Base-by-base conservation (phyloP, 2,329 filamentous ascomycete genomes). In the Rhinocladiella similis region DNA sequence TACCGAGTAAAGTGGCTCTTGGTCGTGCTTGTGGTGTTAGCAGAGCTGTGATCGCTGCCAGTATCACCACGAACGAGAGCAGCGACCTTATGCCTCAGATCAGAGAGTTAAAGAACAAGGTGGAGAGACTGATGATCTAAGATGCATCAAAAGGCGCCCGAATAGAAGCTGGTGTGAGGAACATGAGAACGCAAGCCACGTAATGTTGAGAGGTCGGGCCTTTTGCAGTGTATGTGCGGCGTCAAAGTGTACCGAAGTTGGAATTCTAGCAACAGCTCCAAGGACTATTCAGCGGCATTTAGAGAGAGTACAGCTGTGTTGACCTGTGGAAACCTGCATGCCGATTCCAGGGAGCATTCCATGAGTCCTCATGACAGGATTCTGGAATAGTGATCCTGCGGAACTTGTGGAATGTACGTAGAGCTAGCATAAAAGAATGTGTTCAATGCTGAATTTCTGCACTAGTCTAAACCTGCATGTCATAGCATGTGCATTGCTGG, bases 81-180 rank as follows among this genome's bases (percentile, higher is more conserved):
- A 89, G 84, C 69, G 92, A 97, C 75, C 81, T 97, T 57, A 89
- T 87, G 75, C 83, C 84, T 70, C 91, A 95, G 81, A 97, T 97
- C 75, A 83, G 89, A 68, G 82, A 86, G 63, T 82, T 97, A 70
- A 95, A 92, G 81, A 90, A 95, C 77, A 95, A 96, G 86, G 90
- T 97, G 56, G 93, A 97, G 83, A 85, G 92, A 68, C 83, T 97
- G 66, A 91, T 93, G 80, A 96, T 97, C 78, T 97, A 47, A 58
- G 14, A 12, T 14, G 51, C 29, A 16, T 41, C 18, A 10, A 16
- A 12, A 16, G 38, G 18, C 38, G 38, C 14, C 3, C 10, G 14
- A 38, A 16, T 41, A 16, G 38, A 18, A 19, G 14, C 38, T 5
- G 38, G 3, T 12, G 16, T 41, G 18, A 16, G 38, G 38, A 9